Evolutionary conservation across 2,329 filamentous ascomycete species (phyloP).

Genomic region (Microdochium nivale): DNA sequence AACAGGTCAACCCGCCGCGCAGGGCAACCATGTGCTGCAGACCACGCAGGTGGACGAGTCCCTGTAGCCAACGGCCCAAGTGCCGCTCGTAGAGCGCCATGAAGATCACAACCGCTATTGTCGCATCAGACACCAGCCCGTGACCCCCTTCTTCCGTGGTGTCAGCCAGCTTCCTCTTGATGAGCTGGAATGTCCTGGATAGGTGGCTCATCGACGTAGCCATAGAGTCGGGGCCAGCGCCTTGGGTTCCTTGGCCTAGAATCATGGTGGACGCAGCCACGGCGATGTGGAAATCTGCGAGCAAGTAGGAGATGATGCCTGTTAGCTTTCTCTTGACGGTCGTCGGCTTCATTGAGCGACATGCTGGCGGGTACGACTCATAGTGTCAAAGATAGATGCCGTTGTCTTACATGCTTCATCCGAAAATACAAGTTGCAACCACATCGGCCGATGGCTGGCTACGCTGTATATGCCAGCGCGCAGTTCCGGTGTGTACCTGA

Average conservation of each 20-base stretch:
- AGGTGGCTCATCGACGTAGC: constrained; percentile 14
- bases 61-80: constrained; percentile 10
- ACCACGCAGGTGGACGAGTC: constrained; percentile 19
- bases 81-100: constrained; percentile 16
- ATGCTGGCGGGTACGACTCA: too few relatives aligned
- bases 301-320: not conserved
- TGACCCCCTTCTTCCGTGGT: not conserved
- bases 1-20: constrained; percentile 16
- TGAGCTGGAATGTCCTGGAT: constrained; percentile 13
- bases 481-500: not conserved
- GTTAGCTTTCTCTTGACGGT: not conserved
- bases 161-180: constrained; percentile 16
- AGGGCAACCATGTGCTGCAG: constrained; percentile 18
- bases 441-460: constrained; percentile 7
- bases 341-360: too few relatives aligned
- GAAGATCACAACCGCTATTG: constrained; percentile 17
- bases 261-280: constrained; percentile 12
- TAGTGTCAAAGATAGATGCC: not conserved
- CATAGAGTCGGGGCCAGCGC: constrained; percentile 1
- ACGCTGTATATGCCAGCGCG: not conserved
- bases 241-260: constrained; percentile 1
- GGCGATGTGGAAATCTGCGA: constrained; percentile 18
- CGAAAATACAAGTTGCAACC: constrained; percentile 15
- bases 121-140: constrained; percentile 15
- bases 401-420: constrained; percentile 20